A percentile compares a stretch with the other conserved stretches of the same genome.
These are phyloP conservation scores for Pseudocercospora crystallina DNA, from an alignment of 2,329 filamentous ascomycete genomes.

Conservation along the genomic window DNA sequence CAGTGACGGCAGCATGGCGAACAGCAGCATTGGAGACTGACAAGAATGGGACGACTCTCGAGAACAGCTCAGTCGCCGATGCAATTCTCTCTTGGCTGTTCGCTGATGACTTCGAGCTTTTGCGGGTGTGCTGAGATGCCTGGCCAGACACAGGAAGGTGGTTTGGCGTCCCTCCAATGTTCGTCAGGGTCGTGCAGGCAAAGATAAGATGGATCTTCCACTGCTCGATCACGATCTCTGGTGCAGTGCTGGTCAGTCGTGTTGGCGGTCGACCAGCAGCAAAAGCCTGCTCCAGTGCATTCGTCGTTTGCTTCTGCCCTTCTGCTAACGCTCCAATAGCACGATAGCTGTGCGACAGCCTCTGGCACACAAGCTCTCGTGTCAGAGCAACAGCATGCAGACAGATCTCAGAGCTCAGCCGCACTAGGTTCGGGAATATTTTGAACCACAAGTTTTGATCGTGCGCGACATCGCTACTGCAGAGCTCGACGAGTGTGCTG, in stretches of 20 bases:
- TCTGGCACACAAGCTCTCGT: slow-evolving; percentile 86
- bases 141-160: slow-evolving; percentile 51
- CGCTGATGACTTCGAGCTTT: slow-evolving; percentile 69
- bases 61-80: slow-evolving; percentile 85
- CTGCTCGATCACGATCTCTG: slow-evolving; percentile 88
- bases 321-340: slow-evolving; percentile 78
- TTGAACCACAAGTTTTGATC: slow-evolving; percentile 97
- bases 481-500: slow-evolving; percentile 87
- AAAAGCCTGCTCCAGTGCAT: slow-evolving; percentile 61
- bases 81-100: slow-evolving; percentile 74
- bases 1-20: slow-evolving; percentile 83
- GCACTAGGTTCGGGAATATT: slow-evolving; percentile 91
- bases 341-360: slow-evolving; percentile 89
- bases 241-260: slow-evolving; percentile 65
- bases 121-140: slow-evolving; percentile 73
- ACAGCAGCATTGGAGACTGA: slow-evolving; percentile 78
- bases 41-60: slow-evolving; percentile 83
- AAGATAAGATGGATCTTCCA: slow-evolving; percentile 98
- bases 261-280: slow-evolving; percentile 22
- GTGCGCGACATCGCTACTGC: slow-evolving; percentile 91
- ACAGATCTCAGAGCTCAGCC: slow-evolving; percentile 86
- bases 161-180: slow-evolving; percentile 62
- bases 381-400: slow-evolving; percentile 88
- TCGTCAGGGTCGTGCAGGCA: slow-evolving; percentile 90
- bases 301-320: slow-evolving; percentile 49